Conservation (phyloP, 345 rosid species). For the Odontarrhena argentea region DNA sequence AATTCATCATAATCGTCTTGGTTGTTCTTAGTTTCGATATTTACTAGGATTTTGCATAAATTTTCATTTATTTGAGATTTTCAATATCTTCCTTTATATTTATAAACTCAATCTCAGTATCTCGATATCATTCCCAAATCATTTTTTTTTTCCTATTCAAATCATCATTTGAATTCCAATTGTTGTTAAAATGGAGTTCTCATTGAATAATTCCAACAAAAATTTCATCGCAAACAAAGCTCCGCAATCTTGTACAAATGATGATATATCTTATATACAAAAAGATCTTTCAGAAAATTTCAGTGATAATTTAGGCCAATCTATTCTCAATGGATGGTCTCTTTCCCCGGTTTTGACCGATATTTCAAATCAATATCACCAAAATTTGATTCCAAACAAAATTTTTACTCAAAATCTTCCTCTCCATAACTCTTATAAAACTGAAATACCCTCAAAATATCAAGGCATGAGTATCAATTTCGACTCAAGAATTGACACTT, state of each 20-base stretch:
- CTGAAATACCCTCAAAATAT: background rate
- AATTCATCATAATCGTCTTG: too few relatives aligned
- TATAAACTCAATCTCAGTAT: background rate
- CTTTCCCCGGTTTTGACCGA: background rate
- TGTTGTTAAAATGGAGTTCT: background rate
- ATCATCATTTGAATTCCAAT: background rate
- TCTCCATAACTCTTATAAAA: background rate
- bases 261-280: background rate
- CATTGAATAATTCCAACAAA: background rate
- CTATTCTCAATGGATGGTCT: background rate
- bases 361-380: background rate
- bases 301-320: background rate
- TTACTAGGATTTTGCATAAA: too few relatives aligned
- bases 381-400: conserved; percentile 2
- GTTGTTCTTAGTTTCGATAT: too few relatives aligned
- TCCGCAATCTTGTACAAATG: background rate
- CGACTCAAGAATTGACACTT: background rate
- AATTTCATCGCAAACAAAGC: background rate
- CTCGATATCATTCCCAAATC: background rate
- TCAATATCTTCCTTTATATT: background rate
- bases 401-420: background rate
- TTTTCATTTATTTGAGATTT: too few relatives aligned
- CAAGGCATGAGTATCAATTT: background rate
- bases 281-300: background rate
- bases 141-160: background rate